These are phyloP conservation scores for Avena atlantica DNA, from an alignment of 176 grass and related monocot species.

Conservation along the genomic window DNA sequence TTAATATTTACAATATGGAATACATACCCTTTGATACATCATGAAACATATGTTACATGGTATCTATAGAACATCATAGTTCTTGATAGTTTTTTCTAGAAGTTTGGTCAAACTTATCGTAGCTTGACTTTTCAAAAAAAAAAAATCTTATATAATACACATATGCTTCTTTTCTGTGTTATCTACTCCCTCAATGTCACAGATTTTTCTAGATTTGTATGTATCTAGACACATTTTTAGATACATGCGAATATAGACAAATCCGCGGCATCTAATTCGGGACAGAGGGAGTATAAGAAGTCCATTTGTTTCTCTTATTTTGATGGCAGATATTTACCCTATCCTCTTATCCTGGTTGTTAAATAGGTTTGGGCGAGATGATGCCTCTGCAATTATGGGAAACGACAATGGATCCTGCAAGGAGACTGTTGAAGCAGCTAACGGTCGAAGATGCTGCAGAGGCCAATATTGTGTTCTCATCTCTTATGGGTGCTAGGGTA, in stretches of 20 bases:
- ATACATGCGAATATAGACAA: too few species aligned
- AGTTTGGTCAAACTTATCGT: too few species aligned
- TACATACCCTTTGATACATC: too few species aligned
- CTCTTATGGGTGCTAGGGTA: constrained; percentile 89
- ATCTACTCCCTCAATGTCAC: not conserved
- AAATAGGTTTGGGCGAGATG: constrained; percentile 94
- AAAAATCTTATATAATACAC: too few species aligned
- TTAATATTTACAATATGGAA: too few species aligned
- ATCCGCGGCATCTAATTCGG: too few species aligned
- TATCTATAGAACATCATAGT: too few species aligned
- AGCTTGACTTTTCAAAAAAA: too few species aligned
- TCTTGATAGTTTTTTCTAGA: too few species aligned
- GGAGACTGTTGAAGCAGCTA: constrained; percentile 89
- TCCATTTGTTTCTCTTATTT: not conserved
- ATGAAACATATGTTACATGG: too few species aligned
- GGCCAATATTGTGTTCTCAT: constrained; percentile 89
- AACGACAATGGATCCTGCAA: constrained; percentile 94
- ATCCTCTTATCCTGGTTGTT: constrained; percentile 29
- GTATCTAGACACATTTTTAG: too few species aligned
- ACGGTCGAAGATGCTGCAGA: constrained; percentile 85
- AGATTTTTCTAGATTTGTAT: too few species aligned
- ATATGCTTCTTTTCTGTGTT: not conserved
- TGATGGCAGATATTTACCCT: constrained; percentile 28
- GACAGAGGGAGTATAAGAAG: not conserved
- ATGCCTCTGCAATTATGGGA: constrained; percentile 97